Evolutionary conservation across 805 yeast genomes (phyloP), one percentile per base, ranked within the genome.

Genomic region (Millerago galiae): DNA sequence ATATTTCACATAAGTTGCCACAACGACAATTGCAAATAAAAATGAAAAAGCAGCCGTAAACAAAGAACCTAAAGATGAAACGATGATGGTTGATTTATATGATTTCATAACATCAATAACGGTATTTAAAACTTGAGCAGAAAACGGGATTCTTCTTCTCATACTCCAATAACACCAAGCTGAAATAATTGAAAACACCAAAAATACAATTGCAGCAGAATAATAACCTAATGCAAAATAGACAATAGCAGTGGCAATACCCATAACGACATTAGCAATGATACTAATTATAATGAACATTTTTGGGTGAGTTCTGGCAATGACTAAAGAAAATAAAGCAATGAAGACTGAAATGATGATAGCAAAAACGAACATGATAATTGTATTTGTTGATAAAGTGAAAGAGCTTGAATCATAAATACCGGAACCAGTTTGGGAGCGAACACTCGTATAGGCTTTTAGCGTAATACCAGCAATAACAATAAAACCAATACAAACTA

Each of bases 131-230:
- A 83, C 80, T 13, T 82, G 72, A 5, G 87, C 83, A 42, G 88
- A 79, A 52, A 82, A 75, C 5, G 91, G 90, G 43, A 85, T 84
- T 52, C 93, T 68, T 8, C 63, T 58, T 49, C 93, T 71, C 67
- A 83, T 76, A 7, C 75, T 61, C 86, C 87, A 85, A 63, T 81
- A 87, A 56, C 81, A 74, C 69, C 74, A 78, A 8, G 85, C 86
- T 18, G 81, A 72, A 41, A 83, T 61, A 2, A 73, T 56, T 0
- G 89, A 72, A 60, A 85, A 83, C 1, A 81, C 71, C 48, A 83
- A 63, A 50, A 81, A 83, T 30, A 82, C 88, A 46, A 85, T 68
- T 2, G 88, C 96, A 0, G 95, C 91, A 5, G 91, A 80, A 68
- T 81, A 87, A 61, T 85, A 83, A 27, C 70, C 67, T 50, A 74